Percentiles rank a stretch among this genome's conserved stretches.
These are phyloP conservation scores for Candida nitratophila DNA, from an alignment of 805 yeast species.

Conservation along the genomic window DNA sequence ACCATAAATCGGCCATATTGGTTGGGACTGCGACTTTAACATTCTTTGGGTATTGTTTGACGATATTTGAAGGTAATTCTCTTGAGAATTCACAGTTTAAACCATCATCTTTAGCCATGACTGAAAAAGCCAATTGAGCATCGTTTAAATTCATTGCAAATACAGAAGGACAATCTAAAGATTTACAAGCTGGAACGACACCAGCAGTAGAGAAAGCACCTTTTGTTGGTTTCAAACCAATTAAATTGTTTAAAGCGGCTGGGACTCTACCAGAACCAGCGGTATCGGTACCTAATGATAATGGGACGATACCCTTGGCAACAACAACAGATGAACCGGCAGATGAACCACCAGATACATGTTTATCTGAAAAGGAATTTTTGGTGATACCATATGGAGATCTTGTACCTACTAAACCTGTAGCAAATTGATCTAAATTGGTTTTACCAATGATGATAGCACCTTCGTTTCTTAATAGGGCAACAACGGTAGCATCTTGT, in stretches of 20 bases:
- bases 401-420: slow-evolving; percentile 92
- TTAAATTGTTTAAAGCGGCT: slow-evolving; percentile 84
- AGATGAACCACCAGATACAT: slow-evolving; percentile 92
- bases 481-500: slow-evolving; percentile 70
- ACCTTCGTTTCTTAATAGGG: slow-evolving; percentile 74
- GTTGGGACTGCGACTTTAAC: slow-evolving; percentile 76
- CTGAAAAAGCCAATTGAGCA: slow-evolving; percentile 69
- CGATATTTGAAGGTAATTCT: slow-evolving; percentile 59
- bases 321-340: slow-evolving; percentile 95
- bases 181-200: slow-evolving; percentile 96
- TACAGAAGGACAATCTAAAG: slow-evolving; percentile 86
- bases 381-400: slow-evolving; percentile 92
- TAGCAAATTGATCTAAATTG: slow-evolving; percentile 94
- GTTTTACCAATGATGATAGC: slow-evolving; percentile 93
- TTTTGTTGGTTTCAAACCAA: slow-evolving; percentile 89
- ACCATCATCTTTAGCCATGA: slow-evolving; percentile 66
- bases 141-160: slow-evolving; percentile 73
- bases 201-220: slow-evolving; percentile 85
- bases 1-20: slow-evolving; percentile 56
- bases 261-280: slow-evolving; percentile 99
- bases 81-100: slow-evolving; percentile 76
- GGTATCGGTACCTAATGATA: slow-evolving; percentile 91
- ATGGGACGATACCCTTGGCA: slow-evolving; percentile 82
- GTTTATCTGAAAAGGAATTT: slow-evolving; percentile 64
- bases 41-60: slow-evolving; percentile 46